Percentiles rank a stretch among this genome's conserved stretches.
Conservation (phyloP, 2,329 filamentous ascomycete species). For the Septoria petroselini region DNA sequence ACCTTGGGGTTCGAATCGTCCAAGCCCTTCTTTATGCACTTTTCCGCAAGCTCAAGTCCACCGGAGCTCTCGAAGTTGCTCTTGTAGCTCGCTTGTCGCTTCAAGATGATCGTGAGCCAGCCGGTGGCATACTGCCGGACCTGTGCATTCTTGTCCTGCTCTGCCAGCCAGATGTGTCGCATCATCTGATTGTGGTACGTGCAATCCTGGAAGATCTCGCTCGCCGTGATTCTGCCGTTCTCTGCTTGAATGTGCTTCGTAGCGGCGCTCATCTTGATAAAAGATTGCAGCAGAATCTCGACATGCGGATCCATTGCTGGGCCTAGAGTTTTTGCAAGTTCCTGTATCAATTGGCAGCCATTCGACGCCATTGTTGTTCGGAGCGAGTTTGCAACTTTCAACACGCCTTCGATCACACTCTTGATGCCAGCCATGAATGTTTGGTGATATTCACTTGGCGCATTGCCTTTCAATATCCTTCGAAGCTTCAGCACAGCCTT, state of each 20-base stretch:
- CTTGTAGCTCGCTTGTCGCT: conserved; percentile 74
- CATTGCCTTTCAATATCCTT: conserved; percentile 78
- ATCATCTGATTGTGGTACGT: conserved; percentile 78
- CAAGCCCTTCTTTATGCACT: conserved; percentile 85
- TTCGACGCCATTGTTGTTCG: conserved; percentile 88
- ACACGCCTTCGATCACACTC: conserved; percentile 75
- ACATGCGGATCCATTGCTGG: conserved; percentile 81
- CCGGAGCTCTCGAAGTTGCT: conserved; percentile 78
- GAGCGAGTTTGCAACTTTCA: conserved; percentile 79
- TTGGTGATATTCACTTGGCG: conserved; percentile 69
- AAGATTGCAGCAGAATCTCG: conserved; percentile 81
- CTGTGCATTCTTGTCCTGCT: conserved; percentile 90
- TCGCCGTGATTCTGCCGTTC: conserved; percentile 76
- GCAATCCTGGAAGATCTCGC: conserved; percentile 72
- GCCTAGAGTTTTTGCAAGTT: conserved; percentile 73
- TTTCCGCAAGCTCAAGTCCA: conserved; percentile 78
- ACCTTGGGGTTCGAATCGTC: conserved; percentile 85
- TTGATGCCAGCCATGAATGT: conserved; percentile 70
- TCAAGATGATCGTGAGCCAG: conserved; percentile 82
- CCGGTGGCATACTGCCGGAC: conserved; percentile 72
- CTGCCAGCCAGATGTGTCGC: conserved; percentile 78
- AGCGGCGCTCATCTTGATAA: conserved; percentile 83
- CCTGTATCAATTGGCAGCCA: conserved; percentile 78
- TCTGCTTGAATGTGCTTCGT: conserved; percentile 93
- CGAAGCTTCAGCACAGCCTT: conserved; percentile 74